Evolutionary conservation across 441 rosid species (phyloP).

Genomic region (Populus hybrid): DNA sequence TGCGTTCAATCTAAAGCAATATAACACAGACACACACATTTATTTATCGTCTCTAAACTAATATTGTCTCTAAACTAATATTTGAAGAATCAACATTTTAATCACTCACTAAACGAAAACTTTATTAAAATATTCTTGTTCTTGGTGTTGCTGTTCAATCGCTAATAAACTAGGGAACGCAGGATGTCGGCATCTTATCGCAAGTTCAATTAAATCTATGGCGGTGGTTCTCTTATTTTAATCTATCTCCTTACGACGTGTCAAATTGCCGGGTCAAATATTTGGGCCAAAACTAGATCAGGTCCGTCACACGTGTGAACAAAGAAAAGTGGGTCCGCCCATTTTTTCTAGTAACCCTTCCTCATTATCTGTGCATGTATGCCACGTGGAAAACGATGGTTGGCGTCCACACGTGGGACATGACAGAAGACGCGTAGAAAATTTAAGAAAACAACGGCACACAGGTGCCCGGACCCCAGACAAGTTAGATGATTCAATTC

Average conservation of each 20-base stretch:
- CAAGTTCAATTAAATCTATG: background rate
- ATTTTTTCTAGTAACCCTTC: background rate
- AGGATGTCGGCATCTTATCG: background rate
- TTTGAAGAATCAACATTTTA: too few species aligned
- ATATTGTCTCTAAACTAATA: too few species aligned
- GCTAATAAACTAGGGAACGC: background rate
- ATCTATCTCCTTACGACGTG: background rate
- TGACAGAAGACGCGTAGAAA: conserved; percentile 33
- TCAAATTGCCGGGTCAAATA: background rate
- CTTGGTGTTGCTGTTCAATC: background rate
- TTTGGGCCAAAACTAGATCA: background rate
- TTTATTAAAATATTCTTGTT: too few species aligned
- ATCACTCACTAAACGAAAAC: background rate
- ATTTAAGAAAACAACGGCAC: background rate
- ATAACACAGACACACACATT: too few species aligned
- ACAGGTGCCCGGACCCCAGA: background rate
- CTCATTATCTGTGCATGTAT: conserved; percentile 7
- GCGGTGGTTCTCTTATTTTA: background rate
- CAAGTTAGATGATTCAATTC: background rate
- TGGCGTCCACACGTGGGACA: conserved; percentile 28
- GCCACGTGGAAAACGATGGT: conserved; percentile 33
- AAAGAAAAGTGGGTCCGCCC: conserved; percentile 7
- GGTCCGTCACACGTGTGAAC: conserved; percentile 25
- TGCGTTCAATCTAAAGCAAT: too few species aligned
- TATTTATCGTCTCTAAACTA: too few species aligned